phyloP scores from a whole-genome alignment of 768 basidiomycete genomes.

The Kwoniella dendrophila region DNA sequence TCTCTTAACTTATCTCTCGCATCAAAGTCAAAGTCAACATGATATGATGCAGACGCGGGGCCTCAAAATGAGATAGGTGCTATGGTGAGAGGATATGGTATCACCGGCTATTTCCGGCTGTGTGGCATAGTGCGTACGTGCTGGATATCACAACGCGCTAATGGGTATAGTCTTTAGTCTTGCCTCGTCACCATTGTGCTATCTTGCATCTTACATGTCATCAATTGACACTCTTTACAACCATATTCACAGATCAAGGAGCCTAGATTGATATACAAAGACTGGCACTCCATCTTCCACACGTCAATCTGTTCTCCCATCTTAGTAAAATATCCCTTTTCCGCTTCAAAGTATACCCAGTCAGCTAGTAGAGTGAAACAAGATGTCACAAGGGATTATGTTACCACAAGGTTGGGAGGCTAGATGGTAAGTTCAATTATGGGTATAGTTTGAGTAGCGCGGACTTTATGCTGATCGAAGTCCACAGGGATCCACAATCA shows the following conservation, averaged over 20 bases:
- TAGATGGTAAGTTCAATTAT: slow-evolving; percentile 69
- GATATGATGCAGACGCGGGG: slow-evolving; percentile 3
- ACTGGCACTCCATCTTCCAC: no score
- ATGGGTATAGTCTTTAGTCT: neutral
- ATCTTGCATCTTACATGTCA: neutral
- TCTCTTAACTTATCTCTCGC: neutral
- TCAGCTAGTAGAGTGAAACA: neutral
- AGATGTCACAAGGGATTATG: slow-evolving; percentile 21
- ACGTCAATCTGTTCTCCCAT: neutral
- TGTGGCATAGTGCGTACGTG: slow-evolving; percentile 11
- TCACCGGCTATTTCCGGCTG: slow-evolving; percentile 13
- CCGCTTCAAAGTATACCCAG: slow-evolving; percentile 1
- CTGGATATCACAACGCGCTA: slow-evolving; percentile 12
- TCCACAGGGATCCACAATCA: slow-evolving; percentile 71
- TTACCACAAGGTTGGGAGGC: slow-evolving; percentile 90
- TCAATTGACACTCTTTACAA: neutral
- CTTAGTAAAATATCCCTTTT: neutral
- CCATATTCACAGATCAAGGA: no score
- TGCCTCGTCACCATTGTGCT: slow-evolving; percentile 20
- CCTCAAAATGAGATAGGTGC: neutral
- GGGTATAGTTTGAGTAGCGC: neutral
- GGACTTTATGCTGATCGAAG: slow-evolving; percentile 17
- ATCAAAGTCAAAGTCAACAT: neutral
- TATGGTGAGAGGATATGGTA: neutral
- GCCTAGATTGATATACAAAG: no score